Evolutionary conservation across 2,329 filamentous ascomycete species (phyloP).

Genomic region (Rhynchosporium graminicola): DNA sequence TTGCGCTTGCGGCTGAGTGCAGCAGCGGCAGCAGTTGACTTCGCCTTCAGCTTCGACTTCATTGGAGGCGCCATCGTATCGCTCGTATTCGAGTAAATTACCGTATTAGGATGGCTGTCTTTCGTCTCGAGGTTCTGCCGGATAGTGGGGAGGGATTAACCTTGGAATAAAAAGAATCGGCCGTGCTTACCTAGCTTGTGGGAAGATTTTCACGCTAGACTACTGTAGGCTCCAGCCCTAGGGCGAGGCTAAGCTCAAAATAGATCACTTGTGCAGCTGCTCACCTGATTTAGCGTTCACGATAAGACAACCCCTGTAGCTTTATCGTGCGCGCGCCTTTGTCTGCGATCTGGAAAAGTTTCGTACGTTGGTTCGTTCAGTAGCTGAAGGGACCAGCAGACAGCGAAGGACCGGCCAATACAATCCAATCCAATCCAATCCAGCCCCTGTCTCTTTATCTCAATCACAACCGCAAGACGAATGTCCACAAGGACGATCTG

Average conservation of each 20-base stretch:
- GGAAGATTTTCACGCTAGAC: neutral
- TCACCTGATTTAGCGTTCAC: neutral
- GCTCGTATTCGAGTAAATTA: neutral
- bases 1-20: too few species aligned
- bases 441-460: neutral
- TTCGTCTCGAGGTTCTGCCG: neutral
- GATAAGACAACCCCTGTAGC: conserved; percentile 1
- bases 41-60: too few species aligned
- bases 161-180: neutral
- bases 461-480: conserved; percentile 15
- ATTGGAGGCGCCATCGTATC: too few species aligned
- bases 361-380: neutral
- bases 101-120: neutral
- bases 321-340: neutral
- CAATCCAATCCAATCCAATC: neutral
- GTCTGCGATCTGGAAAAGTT: neutral
- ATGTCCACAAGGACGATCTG: conserved; percentile 30
- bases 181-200: neutral
- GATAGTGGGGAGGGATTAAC: neutral
- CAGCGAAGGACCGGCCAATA: neutral
- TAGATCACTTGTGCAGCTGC: neutral
- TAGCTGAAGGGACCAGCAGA: neutral
- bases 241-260: neutral
- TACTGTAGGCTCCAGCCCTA: neutral
- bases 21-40: too few species aligned